Evolutionary conservation across 192 early-diverging fungal genomes (phyloP).

Genomic region (Mortierella antarctica): DNA sequence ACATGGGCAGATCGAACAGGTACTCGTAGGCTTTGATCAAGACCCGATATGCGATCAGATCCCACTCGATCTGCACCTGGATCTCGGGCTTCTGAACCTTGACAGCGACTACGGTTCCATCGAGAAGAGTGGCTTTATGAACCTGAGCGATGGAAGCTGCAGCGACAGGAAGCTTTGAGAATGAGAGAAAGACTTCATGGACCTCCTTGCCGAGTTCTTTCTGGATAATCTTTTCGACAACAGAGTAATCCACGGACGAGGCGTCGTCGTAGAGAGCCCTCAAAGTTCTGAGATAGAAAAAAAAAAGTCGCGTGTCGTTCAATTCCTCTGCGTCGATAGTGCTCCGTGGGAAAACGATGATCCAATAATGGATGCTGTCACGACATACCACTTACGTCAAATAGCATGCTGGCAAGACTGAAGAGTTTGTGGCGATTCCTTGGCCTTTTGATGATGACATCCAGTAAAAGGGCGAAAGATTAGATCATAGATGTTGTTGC

Average conservation of each 20-base stretch:
- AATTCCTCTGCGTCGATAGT: background rate
- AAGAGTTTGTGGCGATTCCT: slow-evolving; percentile 74
- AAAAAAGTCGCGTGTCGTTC: background rate
- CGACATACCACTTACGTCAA: slow-evolving; percentile 37
- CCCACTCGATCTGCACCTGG: slow-evolving; percentile 83
- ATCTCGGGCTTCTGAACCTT: slow-evolving; percentile 97
- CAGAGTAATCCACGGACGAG: slow-evolving; percentile 72
- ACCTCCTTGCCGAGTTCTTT: slow-evolving; percentile 72
- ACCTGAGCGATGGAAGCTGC: slow-evolving; percentile 97
- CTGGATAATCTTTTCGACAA: slow-evolving; percentile 73
- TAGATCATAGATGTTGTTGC: background rate
- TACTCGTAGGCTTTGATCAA: slow-evolving; percentile 74
- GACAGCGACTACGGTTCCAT: slow-evolving; percentile 82
- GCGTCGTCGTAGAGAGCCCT: slow-evolving; percentile 83
- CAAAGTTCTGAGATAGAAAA: slow-evolving; percentile 57
- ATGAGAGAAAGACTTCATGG: slow-evolving; percentile 75
- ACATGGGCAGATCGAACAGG: slow-evolving; percentile 85
- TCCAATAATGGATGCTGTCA: slow-evolving; percentile 20
- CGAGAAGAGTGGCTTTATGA: slow-evolving; percentile 80
- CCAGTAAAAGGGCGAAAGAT: background rate
- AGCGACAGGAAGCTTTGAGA: slow-evolving; percentile 77
- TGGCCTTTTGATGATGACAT: slow-evolving; percentile 61
- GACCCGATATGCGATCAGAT: slow-evolving; percentile 75
- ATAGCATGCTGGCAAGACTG: slow-evolving; percentile 67
- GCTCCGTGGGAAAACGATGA: slow-evolving; percentile 13